phyloP scores from a whole-genome alignment of 2,329 filamentous ascomycete species.

The Fusarium staphyleae region DNA sequence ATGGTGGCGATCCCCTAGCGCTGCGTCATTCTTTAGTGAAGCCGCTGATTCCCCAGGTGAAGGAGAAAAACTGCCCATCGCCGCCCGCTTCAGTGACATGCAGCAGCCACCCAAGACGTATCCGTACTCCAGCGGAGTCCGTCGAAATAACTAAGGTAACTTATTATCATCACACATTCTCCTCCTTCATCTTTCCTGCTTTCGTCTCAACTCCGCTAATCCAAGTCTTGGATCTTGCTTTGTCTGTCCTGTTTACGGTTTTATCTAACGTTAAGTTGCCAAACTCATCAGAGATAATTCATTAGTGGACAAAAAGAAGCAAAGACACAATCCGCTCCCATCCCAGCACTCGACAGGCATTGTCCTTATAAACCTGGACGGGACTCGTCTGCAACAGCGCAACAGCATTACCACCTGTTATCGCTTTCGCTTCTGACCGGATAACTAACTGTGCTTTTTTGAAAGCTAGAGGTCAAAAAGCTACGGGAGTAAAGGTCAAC shows the following conservation, averaged over 20 bases:
- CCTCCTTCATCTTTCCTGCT: background rate
- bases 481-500: conserved; percentile 14
- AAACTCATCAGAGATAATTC: conserved; percentile 1
- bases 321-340: too few species aligned
- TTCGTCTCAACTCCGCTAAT: background rate
- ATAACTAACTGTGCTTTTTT: background rate
- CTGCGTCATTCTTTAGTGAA: conserved; percentile 17
- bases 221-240: background rate
- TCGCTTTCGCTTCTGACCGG: too few species aligned
- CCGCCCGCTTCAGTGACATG: conserved; percentile 9
- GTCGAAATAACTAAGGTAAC: too few species aligned
- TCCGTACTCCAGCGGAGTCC: background rate
- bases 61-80: conserved; percentile 8
- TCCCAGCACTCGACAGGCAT: background rate
- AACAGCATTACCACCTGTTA: conserved; percentile 3
- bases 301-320: conserved; percentile 1
- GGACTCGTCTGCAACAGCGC: conserved; percentile 1
- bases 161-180: background rate
- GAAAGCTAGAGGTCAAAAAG: conserved; percentile 8
- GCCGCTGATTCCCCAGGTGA: conserved; percentile 13
- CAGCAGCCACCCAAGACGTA: conserved; percentile 4
- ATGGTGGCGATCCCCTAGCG: conserved; percentile 23
- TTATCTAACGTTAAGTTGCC: background rate
- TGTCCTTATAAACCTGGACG: conserved; percentile 5
- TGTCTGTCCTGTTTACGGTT: background rate